phyloP scores from a whole-genome alignment of 768 basidiomycete genomes.

The Russula earlei region DNA sequence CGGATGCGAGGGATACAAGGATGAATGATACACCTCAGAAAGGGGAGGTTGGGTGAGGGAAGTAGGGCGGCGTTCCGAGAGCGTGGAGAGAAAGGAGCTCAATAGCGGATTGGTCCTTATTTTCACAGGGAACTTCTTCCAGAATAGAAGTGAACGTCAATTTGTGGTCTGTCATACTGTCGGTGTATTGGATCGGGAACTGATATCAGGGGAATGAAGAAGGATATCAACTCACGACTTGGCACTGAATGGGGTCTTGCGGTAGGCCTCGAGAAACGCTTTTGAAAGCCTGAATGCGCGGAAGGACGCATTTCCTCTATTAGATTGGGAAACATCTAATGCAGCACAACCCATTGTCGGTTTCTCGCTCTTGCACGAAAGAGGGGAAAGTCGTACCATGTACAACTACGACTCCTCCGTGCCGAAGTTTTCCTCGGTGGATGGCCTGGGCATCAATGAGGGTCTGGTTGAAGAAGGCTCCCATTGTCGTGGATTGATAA shows the following conservation, averaged over 20 bases:
- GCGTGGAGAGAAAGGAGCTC: slow-evolving; percentile 63
- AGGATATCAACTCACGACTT: slow-evolving; percentile 47
- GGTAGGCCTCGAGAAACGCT: slow-evolving; percentile 74
- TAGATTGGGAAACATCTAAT: slow-evolving; percentile 66
- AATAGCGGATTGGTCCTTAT: slow-evolving; percentile 75
- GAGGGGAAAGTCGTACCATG: slow-evolving; percentile 46
- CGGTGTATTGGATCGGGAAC: not conserved
- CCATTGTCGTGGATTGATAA: slow-evolving; percentile 82
- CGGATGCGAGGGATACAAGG: slow-evolving; percentile 52
- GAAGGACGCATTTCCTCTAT: slow-evolving; percentile 79
- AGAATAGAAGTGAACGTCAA: slow-evolving; percentile 81
- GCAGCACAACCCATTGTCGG: not conserved
- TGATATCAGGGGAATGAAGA: not conserved
- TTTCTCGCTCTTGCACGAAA: not conserved
- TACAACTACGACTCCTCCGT: slow-evolving; percentile 77
- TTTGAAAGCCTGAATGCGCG: slow-evolving; percentile 80
- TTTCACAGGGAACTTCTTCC: slow-evolving; percentile 76
- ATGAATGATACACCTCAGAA: slow-evolving; percentile 25
- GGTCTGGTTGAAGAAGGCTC: slow-evolving; percentile 76
- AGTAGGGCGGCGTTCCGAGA: slow-evolving; percentile 41
- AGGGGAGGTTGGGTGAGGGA: slow-evolving; percentile 31
- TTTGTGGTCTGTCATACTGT: slow-evolving; percentile 67
- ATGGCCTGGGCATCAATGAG: slow-evolving; percentile 76
- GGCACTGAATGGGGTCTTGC: slow-evolving; percentile 75
- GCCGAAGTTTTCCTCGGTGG: slow-evolving; percentile 76